Conservation (phyloP, 169 alveolate species). For the Theileria sp. region DNA sequence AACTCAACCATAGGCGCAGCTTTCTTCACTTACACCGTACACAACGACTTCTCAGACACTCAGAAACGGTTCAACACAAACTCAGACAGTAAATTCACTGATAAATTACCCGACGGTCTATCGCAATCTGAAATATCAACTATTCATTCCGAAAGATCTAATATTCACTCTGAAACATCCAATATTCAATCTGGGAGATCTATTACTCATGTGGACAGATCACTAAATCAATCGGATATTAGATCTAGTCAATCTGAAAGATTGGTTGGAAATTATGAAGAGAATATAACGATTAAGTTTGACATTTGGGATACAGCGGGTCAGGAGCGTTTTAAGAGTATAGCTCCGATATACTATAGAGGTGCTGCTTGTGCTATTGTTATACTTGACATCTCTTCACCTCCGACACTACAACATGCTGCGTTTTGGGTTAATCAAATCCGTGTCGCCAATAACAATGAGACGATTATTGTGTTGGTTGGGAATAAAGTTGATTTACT, state of each 20-base stretch:
- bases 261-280: not conserved
- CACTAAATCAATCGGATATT: too few species aligned
- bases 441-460: slow-evolving; percentile 62
- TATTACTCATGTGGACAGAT: not conserved
- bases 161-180: too few species aligned
- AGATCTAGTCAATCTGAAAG: not conserved
- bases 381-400: slow-evolving; percentile 81
- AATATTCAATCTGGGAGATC: not conserved
- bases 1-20: slow-evolving; percentile 89
- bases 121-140: not conserved
- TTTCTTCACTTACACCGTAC: slow-evolving; percentile 79
- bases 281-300: slow-evolving; percentile 69
- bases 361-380: slow-evolving; percentile 88
- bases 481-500: slow-evolving; percentile 74
- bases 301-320: slow-evolving; percentile 93
- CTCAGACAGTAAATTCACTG: not conserved
- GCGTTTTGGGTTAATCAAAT: slow-evolving; percentile 82
- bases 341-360: slow-evolving; percentile 85
- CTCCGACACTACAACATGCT: slow-evolving; percentile 78
- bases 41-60: slow-evolving; percentile 37
- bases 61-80: not conserved
- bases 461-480: slow-evolving; percentile 71
- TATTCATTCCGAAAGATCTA: too few species aligned
- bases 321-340: slow-evolving; percentile 84
- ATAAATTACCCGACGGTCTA: not conserved